A percentile compares a stretch with the other conserved stretches of the same genome.
Conservation (phyloP, 257 asterid genomes). For the Linaria vulgaris region DNA sequence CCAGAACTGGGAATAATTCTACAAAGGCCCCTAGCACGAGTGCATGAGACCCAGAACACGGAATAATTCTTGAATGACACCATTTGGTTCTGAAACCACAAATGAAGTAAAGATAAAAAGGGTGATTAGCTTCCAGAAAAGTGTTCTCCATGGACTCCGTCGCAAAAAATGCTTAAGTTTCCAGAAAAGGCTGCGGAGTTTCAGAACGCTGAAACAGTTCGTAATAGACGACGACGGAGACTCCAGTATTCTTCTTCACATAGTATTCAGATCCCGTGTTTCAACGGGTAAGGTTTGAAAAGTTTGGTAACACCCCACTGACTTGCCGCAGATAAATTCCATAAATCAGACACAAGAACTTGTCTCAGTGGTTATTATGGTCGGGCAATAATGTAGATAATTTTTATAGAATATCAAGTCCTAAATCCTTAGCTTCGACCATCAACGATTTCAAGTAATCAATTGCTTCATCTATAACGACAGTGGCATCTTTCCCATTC, state of each 20-base stretch:
- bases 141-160: slow-evolving; percentile 4
- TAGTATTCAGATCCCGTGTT: slow-evolving; percentile 5
- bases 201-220: slow-evolving; percentile 24
- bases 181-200: slow-evolving; percentile 12
- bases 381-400: slow-evolving; percentile 2
- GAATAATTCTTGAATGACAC: too few relatives aligned
- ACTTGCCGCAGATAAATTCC: neutral
- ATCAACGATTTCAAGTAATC: slow-evolving; percentile 66
- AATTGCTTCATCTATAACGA: slow-evolving; percentile 77
- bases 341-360: slow-evolving; percentile 14
- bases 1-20: too few relatives aligned
- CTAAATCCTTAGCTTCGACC: slow-evolving; percentile 62
- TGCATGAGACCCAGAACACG: too few relatives aligned
- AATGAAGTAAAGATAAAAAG: neutral
- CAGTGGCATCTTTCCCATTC: slow-evolving; percentile 54
- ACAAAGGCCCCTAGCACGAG: too few relatives aligned
- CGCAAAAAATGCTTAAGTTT: slow-evolving; percentile 8
- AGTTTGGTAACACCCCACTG: neutral
- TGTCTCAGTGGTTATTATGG: slow-evolving; percentile 11
- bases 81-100: too few relatives aligned
- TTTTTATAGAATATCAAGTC: slow-evolving; percentile 52
- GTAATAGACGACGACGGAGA: slow-evolving; percentile 25
- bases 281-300: neutral
- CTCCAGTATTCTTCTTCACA: neutral
- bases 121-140: neutral